These are phyloP conservation scores for Vitis hybrid DNA, from an alignment of 177 flowering plant species.

Conservation along the genomic window DNA sequence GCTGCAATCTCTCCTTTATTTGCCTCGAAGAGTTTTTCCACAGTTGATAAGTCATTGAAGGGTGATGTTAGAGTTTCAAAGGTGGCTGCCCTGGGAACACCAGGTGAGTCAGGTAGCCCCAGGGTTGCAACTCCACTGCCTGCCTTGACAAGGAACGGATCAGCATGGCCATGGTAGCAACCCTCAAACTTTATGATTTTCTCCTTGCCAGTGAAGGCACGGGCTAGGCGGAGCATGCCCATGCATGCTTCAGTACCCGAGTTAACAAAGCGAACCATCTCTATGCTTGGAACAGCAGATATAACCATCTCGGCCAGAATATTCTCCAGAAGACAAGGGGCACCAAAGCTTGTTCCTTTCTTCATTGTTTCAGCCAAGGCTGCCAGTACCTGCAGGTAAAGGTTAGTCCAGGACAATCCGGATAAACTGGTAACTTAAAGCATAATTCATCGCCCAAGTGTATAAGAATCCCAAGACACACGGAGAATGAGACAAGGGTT, in stretches of 20 bases:
- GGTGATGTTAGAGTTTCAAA: slow-evolving; percentile 73
- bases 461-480: no score
- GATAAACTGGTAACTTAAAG: no score
- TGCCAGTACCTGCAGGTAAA: slow-evolving; percentile 63
- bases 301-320: slow-evolving; percentile 88
- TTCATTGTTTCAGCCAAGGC: slow-evolving; percentile 90
- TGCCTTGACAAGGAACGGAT: slow-evolving; percentile 87
- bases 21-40: slow-evolving; percentile 50
- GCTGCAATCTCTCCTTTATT: slow-evolving; percentile 83
- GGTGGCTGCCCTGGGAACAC: slow-evolving; percentile 88
- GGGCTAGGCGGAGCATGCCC: slow-evolving; percentile 88
- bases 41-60: slow-evolving; percentile 63
- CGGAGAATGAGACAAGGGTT: no score
- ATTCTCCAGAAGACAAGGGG: slow-evolving; percentile 91
- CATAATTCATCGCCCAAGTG: no score
- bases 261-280: slow-evolving; percentile 95
- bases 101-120: slow-evolving; percentile 94
- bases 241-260: slow-evolving; percentile 98
- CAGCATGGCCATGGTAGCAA: slow-evolving; percentile 96
- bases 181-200: slow-evolving; percentile 90
- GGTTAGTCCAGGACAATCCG: neutral
- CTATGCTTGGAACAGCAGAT: slow-evolving; percentile 89
- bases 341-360: slow-evolving; percentile 98
- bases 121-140: slow-evolving; percentile 97
- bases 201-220: slow-evolving; percentile 72